These are phyloP conservation scores for Plasmopara muralis DNA, from an alignment of 352 stramenopile genomes.

Conservation along the genomic window DNA sequence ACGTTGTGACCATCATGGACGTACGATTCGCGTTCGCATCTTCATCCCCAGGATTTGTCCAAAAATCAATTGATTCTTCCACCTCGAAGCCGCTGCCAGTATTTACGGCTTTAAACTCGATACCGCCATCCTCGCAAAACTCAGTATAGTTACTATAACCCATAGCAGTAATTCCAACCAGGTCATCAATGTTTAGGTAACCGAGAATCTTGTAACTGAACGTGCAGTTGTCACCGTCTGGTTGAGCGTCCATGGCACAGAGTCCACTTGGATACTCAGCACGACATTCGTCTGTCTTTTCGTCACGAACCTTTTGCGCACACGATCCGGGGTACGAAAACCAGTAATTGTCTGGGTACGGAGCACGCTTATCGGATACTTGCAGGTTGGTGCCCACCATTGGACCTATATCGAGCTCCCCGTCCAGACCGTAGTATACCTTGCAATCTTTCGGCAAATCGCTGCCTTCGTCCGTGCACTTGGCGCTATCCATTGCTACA, in stretches of 20 bases:
- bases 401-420: constrained; percentile 34
- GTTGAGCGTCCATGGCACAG: constrained; percentile 32
- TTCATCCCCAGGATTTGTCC: constrained; percentile 36
- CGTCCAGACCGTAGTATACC: constrained; percentile 42
- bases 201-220: constrained; percentile 61
- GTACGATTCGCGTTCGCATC: constrained; percentile 40
- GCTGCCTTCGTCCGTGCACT: constrained; percentile 42
- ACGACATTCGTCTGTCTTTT: constrained; percentile 43
- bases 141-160: constrained; percentile 47
- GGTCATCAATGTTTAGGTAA: constrained; percentile 49
- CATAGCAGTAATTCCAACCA: constrained; percentile 63
- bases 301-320: constrained; percentile 29
- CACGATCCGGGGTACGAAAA: constrained; percentile 76
- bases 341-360: constrained; percentile 75
- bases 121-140: constrained; percentile 48
- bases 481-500: constrained; percentile 46
- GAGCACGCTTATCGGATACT: constrained; percentile 40
- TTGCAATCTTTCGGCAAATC: constrained; percentile 33
- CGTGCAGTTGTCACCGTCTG: constrained; percentile 51
- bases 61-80: constrained; percentile 48
- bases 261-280: constrained; percentile 31
- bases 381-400: constrained; percentile 38
- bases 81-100: constrained; percentile 23
- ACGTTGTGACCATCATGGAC: constrained; percentile 36
- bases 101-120: constrained; percentile 45